Percentiles rank a stretch among this genome's conserved stretches.
Conservation (phyloP, 2,329 filamentous ascomycete genomes). For the Zopfia rhizophila region DNA sequence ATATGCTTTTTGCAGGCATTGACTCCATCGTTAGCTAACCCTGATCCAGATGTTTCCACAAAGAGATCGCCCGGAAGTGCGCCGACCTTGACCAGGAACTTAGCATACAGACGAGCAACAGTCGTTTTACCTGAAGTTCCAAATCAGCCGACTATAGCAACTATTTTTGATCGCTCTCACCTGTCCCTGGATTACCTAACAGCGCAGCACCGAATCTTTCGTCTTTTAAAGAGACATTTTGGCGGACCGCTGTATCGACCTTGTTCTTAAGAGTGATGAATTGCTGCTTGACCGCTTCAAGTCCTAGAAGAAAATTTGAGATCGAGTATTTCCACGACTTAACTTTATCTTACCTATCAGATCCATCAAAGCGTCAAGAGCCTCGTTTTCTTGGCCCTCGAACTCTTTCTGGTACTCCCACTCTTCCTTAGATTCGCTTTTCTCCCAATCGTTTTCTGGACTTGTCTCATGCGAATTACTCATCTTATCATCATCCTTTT, state of each 20-base stretch:
- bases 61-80: conserved; percentile 70
- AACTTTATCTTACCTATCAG: conserved; percentile 67
- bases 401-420: conserved; percentile 70
- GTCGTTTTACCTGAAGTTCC: conserved; percentile 72
- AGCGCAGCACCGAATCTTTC: conserved; percentile 72
- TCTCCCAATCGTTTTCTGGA: conserved; percentile 17
- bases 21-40: conserved; percentile 71
- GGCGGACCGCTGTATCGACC: conserved; percentile 69
- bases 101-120: conserved; percentile 75
- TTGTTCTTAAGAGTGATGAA: conserved; percentile 72
- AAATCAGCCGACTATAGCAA: not conserved
- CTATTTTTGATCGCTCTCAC: conserved; percentile 51
- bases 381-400: conserved; percentile 62
- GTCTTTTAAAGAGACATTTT: conserved; percentile 63
- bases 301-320: conserved; percentile 30
- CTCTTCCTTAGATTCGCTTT: conserved; percentile 56
- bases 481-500: not conserved
- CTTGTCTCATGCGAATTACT: not conserved
- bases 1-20: conserved; percentile 66
- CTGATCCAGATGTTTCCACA: conserved; percentile 74
- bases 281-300: conserved; percentile 73
- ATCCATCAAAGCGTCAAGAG: conserved; percentile 72
- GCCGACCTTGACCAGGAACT: conserved; percentile 70
- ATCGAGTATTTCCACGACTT: not conserved
- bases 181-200: conserved; percentile 80